These are phyloP conservation scores for Kwoniella europaea DNA, from an alignment of 768 basidiomycete genomes.

Conservation along the genomic window DNA sequence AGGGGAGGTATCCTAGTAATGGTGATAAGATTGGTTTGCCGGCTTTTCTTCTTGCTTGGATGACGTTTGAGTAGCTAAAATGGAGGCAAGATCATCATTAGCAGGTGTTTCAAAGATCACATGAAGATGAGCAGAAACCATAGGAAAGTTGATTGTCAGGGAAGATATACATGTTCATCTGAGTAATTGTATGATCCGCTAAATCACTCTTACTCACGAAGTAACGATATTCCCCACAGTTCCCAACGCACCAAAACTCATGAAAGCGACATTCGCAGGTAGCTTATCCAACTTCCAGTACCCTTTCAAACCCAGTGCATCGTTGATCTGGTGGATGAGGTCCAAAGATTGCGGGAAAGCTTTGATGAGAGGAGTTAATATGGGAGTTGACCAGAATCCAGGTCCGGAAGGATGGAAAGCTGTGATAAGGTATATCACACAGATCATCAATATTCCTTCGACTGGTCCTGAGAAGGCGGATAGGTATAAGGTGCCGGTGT, in stretches of 20 bases:
- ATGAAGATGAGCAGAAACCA: too few relatives aligned
- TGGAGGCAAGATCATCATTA: too few relatives aligned
- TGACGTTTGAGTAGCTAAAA: conserved; percentile 72
- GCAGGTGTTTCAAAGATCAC: too few relatives aligned
- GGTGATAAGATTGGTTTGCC: conserved; percentile 63
- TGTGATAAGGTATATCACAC: conserved; percentile 74
- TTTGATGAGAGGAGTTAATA: conserved; percentile 33
- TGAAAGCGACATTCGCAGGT: conserved; percentile 82
- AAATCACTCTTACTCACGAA: conserved; percentile 61
- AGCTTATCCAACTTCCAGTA: conserved; percentile 61
- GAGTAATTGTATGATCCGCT: too few relatives aligned
- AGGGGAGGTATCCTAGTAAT: conserved; percentile 78
- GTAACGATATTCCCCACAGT: conserved; percentile 79
- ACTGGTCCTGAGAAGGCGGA: conserved; percentile 94
- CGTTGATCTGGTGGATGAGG: conserved; percentile 29
- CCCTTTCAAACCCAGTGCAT: conserved; percentile 36
- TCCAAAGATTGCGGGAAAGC: conserved; percentile 19
- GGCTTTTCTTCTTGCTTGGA: conserved; percentile 63
- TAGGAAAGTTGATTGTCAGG: too few relatives aligned
- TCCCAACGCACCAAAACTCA: conserved; percentile 74
- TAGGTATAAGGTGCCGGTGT: conserved; percentile 79
- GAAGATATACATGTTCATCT: too few relatives aligned
- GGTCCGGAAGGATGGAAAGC: conserved; percentile 68
- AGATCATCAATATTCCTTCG: conserved; percentile 90
- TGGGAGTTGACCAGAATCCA: conserved; percentile 48